Base-by-base conservation (phyloP, 495 filamentous ascomycete species). In the Neurospora hispaniola region DNA sequence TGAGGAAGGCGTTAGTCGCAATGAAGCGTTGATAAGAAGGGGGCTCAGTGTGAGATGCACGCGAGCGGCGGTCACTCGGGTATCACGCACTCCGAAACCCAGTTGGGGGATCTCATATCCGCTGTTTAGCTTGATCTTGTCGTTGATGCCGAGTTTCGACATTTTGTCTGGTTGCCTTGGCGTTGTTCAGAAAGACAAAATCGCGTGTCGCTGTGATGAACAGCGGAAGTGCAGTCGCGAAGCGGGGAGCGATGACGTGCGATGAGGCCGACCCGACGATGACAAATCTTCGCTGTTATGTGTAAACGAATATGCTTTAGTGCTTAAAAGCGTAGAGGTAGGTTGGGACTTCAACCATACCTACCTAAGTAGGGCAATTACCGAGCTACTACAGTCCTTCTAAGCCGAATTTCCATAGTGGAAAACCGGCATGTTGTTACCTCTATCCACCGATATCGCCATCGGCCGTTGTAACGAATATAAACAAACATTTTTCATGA, bases 81-180 rank as follows among this genome's bases (percentile, higher is more conserved):
- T 5, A 62, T 35, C 31, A 84, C 89, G 78, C 86, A 91, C 90
- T 69, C 91, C 92, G 76, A 89, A 94, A 3, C 93, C 93, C 44
- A 95, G 76, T 11, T 86, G 80, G 0, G 93, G 93, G 44, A 96
- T 93, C 72, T 93, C 88, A 79, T 90, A 90, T 71, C 93, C 93
- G 66, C 92, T 93, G 74, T 88, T 88, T 81, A 95, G 83, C 77
- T 88, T 90, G 75, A 90, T 83, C 44, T 85, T 91, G 16, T 89
- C 89, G 74, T 90, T 86, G 77, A 94, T 85, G 35, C 81, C 85
- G 42, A 90, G 82, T 11, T 82, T 75, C 5, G 90, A 81, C 90
- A 92, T 92, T 70, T 42, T 81, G 74, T 74, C 48, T 16, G 40
- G 11, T 23, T 62, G 14, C 27, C 27, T 66, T 18, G 14, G 12